Conservation (phyloP, 1,284 basidiomycete species). For the Apiotrichum sp. region DNA sequence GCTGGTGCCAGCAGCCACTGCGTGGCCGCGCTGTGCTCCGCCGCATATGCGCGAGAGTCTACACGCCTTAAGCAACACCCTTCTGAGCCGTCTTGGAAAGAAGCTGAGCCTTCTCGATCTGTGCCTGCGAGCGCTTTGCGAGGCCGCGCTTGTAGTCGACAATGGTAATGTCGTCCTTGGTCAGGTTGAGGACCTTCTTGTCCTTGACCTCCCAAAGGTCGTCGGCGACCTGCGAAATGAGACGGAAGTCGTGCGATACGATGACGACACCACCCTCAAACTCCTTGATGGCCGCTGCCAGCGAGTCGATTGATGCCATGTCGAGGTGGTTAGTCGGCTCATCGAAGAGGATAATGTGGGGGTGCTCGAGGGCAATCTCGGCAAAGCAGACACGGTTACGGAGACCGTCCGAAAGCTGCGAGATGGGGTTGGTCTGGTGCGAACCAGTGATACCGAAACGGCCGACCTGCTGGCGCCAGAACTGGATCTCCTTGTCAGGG, state of each 20-base stretch:
- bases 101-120: slow-evolving; percentile 86
- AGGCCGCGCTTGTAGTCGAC: slow-evolving; percentile 74
- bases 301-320: slow-evolving; percentile 81
- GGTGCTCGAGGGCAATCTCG: slow-evolving; percentile 76
- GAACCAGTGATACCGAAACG: slow-evolving; percentile 91
- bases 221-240: slow-evolving; percentile 91
- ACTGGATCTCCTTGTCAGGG: slow-evolving; percentile 85
- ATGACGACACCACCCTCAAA: slow-evolving; percentile 97
- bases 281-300: slow-evolving; percentile 90
- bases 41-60: neutral
- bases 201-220: slow-evolving; percentile 98
- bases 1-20: too few relatives aligned
- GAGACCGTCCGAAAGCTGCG: slow-evolving; percentile 89
- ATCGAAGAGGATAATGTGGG: slow-evolving; percentile 76
- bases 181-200: slow-evolving; percentile 87
- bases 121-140: slow-evolving; percentile 47
- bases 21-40: too few relatives aligned
- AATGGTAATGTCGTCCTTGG: slow-evolving; percentile 80
- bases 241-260: slow-evolving; percentile 93
- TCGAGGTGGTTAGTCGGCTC: slow-evolving; percentile 56
- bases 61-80: slow-evolving; percentile 42
- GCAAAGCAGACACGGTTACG: slow-evolving; percentile 68
- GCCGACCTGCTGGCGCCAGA: slow-evolving; percentile 90
- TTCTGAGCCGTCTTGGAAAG: slow-evolving; percentile 65
- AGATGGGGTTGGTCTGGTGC: slow-evolving; percentile 91